Evolutionary conservation across 2,329 filamentous ascomycete species (phyloP).

Genomic region (Chrysoporthe austroafricana): DNA sequence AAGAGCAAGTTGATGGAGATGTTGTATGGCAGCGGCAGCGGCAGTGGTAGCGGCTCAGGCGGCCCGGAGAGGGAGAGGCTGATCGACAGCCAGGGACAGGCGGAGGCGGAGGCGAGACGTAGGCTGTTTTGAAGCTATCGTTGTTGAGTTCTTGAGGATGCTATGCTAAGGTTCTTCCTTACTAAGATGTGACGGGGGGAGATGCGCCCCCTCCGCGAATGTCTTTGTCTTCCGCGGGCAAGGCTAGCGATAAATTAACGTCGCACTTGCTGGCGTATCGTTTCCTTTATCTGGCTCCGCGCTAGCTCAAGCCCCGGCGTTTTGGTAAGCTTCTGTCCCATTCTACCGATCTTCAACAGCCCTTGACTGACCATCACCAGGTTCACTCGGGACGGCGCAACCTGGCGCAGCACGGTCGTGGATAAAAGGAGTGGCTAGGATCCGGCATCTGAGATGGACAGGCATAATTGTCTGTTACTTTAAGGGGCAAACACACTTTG

Average conservation of each 20-base stretch:
- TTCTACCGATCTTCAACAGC: background rate
- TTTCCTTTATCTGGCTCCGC: background rate
- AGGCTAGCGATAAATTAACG: background rate
- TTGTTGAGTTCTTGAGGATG: background rate
- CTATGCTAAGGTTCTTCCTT: too few relatives aligned
- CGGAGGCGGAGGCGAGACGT: conserved; percentile 10
- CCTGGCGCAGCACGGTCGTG: background rate
- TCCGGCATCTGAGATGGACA: background rate
- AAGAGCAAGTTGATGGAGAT: conserved; percentile 83
- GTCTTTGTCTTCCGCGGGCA: background rate
- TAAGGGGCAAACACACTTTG: background rate
- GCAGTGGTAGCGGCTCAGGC: conserved; percentile 40
- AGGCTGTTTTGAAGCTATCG: background rate
- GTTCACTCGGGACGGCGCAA: background rate
- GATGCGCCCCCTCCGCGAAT: background rate
- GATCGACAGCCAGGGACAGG: conserved; percentile 19
- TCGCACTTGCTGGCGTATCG: background rate
- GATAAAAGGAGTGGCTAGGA: background rate
- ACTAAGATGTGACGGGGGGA: background rate
- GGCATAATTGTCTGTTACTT: background rate
- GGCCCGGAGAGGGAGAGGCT: conserved; percentile 26
- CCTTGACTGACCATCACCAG: background rate
- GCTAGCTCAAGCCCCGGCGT: background rate
- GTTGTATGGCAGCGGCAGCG: conserved; percentile 63
- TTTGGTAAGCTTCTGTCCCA: background rate